phyloP scores from a whole-genome alignment of 139 green algal genomes.

The Auxenochlorella protothecoides region DNA sequence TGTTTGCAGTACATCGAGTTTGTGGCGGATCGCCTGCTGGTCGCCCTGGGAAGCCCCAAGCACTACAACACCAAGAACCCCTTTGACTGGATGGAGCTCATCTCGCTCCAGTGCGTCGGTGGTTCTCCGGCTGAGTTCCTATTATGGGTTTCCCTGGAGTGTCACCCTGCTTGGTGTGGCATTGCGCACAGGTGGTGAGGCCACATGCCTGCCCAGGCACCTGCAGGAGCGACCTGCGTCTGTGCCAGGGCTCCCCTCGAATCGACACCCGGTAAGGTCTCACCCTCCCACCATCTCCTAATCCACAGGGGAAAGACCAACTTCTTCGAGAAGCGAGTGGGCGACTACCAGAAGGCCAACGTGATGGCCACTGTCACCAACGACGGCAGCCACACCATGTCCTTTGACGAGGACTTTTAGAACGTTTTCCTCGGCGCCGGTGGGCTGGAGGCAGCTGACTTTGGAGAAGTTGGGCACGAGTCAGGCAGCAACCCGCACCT shows the following conservation, averaged over 20 bases:
- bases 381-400: slow-evolving; percentile 37
- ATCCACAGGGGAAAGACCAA: slow-evolving; percentile 78
- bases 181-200: background rate
- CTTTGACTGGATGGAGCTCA: slow-evolving; percentile 70
- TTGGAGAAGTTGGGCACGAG: too few species aligned
- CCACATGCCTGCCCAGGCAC: background rate
- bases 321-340: slow-evolving; percentile 94
- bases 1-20: slow-evolving; percentile 91
- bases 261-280: too few species aligned
- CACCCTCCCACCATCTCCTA: too few species aligned
- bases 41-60: slow-evolving; percentile 73
- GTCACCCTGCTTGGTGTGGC: too few species aligned
- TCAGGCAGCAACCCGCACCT: too few species aligned
- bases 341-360: slow-evolving; percentile 84
- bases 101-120: slow-evolving; percentile 1
- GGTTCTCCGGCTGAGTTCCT: too few species aligned
- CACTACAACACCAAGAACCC: slow-evolving; percentile 73
- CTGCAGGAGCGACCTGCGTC: too few species aligned
- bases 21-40: slow-evolving; percentile 89
- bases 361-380: slow-evolving; percentile 60
- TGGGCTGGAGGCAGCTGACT: too few species aligned
- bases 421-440: background rate
- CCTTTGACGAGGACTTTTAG: slow-evolving; percentile 80
- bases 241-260: too few species aligned
- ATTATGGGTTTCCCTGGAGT: too few species aligned